Conservation (phyloP, 2,329 filamentous ascomycete genomes). For the Didymella exigua region DNA sequence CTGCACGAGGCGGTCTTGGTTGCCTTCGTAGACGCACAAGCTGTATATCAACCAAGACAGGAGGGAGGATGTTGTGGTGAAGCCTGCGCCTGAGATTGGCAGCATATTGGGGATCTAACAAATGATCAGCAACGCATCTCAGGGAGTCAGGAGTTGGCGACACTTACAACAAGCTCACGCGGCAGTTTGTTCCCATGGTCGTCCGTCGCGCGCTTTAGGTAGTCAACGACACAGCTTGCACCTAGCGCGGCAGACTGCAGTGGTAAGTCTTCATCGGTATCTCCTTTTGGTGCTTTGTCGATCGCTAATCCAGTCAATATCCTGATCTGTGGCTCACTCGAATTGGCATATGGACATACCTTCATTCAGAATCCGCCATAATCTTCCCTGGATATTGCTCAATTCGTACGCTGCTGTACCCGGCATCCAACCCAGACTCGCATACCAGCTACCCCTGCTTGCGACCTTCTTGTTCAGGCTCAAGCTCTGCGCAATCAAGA, state of each 20-base stretch:
- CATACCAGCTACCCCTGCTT: background rate
- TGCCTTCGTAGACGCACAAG: background rate
- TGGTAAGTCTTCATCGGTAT: background rate
- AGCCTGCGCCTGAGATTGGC: background rate
- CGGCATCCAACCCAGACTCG: background rate
- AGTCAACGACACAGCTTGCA: background rate
- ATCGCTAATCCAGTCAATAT: background rate
- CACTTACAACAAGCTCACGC: background rate
- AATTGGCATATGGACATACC: background rate
- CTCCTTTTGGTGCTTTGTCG: background rate
- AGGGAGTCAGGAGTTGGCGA: background rate
- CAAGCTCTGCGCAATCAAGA: background rate
- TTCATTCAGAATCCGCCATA: background rate
- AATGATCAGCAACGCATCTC: background rate
- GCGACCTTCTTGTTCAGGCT: background rate
- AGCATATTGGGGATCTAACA: background rate
- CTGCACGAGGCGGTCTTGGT: background rate
- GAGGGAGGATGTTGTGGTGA: background rate
- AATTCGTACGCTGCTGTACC: background rate
- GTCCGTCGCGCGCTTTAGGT: background rate
- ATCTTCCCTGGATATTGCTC: background rate
- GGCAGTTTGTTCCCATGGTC: background rate
- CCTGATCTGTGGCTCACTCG: background rate
- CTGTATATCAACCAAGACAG: background rate
- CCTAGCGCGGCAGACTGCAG: background rate